A percentile compares a stretch with the other conserved stretches of the same genome.
Evolutionary conservation across 2,329 filamentous ascomycete genomes (phyloP).

Genomic region (Scedosporium aurantiacum): DNA sequence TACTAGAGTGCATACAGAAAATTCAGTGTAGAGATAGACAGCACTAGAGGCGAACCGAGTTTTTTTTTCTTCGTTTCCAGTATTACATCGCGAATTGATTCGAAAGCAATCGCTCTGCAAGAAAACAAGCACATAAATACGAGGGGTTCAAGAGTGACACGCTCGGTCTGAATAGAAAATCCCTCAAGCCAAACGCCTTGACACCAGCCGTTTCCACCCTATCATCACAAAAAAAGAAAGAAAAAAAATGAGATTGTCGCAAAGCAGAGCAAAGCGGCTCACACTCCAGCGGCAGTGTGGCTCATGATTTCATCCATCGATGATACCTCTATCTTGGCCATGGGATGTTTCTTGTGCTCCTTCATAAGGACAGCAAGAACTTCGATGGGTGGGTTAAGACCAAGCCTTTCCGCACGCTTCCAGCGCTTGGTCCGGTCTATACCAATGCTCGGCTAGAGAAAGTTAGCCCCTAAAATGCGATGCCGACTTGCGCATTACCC

Average conservation of each 20-base stretch:
- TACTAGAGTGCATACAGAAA: slow-evolving; percentile 45
- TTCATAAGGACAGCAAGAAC: slow-evolving; percentile 75
- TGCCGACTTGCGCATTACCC: not conserved
- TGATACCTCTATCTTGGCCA: slow-evolving; percentile 45
- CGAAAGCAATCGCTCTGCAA: not conserved
- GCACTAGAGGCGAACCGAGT: not conserved
- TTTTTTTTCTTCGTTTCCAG: not conserved
- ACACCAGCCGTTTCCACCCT: not conserved
- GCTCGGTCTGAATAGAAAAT: not conserved
- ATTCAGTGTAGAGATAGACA: not conserved
- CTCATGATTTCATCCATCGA: slow-evolving; percentile 49
- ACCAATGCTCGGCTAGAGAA: slow-evolving; percentile 69
- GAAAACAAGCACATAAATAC: not conserved
- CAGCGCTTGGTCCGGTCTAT: slow-evolving; percentile 73
- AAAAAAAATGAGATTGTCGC: not conserved
- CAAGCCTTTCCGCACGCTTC: slow-evolving; percentile 73
- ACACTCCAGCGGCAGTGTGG: not conserved
- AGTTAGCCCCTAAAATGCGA: not conserved
- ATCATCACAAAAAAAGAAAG: not conserved
- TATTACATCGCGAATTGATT: not conserved
- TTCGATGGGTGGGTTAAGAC: slow-evolving; percentile 79
- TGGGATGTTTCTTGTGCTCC: slow-evolving; percentile 44
- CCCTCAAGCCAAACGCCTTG: not conserved
- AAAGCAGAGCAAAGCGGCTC: not conserved
- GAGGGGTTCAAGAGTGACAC: not conserved